Conservation (phyloP, 169 alveolate genomes). For the Perkinsus chesapeaki region DNA sequence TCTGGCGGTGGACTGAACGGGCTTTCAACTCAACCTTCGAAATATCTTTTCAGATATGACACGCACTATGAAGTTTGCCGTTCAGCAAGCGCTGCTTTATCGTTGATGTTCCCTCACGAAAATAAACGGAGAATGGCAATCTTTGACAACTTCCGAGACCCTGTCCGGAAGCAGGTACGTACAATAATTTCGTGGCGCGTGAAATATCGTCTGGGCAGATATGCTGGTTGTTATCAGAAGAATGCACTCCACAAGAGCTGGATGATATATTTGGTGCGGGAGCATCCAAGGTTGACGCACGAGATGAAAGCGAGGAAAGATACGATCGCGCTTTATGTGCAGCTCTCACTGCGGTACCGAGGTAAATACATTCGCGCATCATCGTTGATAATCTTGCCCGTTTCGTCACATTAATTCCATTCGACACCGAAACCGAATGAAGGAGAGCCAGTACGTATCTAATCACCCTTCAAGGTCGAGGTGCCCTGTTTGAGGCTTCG, state of each 20-base stretch:
- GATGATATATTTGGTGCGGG: neutral
- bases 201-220: neutral
- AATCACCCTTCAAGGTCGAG: too few relatives aligned
- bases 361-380: neutral
- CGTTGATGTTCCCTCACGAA: neutral
- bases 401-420: neutral
- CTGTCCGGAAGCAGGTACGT: neutral
- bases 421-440: too few relatives aligned
- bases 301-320: neutral
- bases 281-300: neutral
- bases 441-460: too few relatives aligned
- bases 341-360: neutral
- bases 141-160: neutral
- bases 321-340: neutral
- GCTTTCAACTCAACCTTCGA: neutral
- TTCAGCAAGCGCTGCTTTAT: neutral
- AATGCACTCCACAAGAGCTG: neutral
- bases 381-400: neutral
- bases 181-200: neutral
- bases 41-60: neutral
- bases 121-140: neutral
- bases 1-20: too few relatives aligned
- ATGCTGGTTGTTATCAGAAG: neutral
- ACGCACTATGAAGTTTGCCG: neutral
- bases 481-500: too few relatives aligned